A percentile compares a stretch with the other conserved stretches of the same genome.
Evolutionary conservation across 331 rosid genomes (phyloP).

Genomic region (Acacia pycnantha): DNA sequence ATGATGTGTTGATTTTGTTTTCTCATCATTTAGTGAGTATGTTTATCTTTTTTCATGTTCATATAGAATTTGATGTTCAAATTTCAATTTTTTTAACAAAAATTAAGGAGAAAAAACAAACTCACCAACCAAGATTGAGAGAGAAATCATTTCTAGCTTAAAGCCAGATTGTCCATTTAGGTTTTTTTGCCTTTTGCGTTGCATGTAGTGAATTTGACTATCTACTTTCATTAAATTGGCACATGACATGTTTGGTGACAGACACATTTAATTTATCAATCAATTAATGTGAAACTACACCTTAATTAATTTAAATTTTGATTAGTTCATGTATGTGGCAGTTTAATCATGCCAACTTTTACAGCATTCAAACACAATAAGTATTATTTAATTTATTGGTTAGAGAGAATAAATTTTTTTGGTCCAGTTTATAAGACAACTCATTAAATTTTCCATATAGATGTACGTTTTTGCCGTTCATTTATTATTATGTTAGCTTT

Average conservation of each 20-base stretch:
- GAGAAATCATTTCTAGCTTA: not conserved
- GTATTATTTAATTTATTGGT: too few species aligned
- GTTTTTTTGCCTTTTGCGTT: not conserved
- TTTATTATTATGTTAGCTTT: too few species aligned
- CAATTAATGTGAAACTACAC: not conserved
- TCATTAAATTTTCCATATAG: too few species aligned
- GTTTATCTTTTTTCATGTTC: not conserved
- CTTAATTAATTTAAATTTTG: not conserved
- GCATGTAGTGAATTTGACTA: slow-evolving; percentile 2
- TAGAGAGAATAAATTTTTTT: too few species aligned
- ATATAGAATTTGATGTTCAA: too few species aligned
- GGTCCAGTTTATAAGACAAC: too few species aligned
- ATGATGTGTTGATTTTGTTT: too few species aligned
- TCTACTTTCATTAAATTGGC: slow-evolving; percentile 36
- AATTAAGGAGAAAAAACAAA: not conserved
- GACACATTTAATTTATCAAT: not conserved
- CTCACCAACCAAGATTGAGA: not conserved
- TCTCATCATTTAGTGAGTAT: not conserved
- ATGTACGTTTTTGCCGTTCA: too few species aligned
- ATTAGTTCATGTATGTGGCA: not conserved
- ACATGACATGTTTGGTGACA: slow-evolving; percentile 30
- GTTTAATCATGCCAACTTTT: slow-evolving; percentile 20
- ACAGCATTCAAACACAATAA: slow-evolving; percentile 22
- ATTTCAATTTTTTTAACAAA: not conserved
- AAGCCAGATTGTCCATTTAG: not conserved